Evolutionary conservation across 805 yeast species (phyloP).

Genomic region (Saturnispora bothae): DNA sequence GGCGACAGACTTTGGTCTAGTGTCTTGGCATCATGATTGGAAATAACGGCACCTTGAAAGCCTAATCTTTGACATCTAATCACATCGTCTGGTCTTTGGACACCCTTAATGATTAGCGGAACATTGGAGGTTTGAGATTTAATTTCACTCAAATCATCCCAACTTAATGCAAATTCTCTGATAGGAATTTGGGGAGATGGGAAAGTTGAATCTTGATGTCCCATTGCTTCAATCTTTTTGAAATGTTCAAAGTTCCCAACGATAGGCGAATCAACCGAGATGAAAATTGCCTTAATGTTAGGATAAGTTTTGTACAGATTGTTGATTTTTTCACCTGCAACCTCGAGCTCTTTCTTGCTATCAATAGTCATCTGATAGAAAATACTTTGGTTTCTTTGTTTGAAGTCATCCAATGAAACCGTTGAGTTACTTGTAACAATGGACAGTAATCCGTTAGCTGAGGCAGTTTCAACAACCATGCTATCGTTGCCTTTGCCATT

Average conservation of each 20-base stretch:
- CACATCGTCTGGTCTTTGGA: conserved; percentile 59
- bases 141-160: conserved; percentile 52
- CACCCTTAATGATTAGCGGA: conserved; percentile 49
- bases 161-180: conserved; percentile 27
- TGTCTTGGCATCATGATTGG: conserved; percentile 72
- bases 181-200: conserved; percentile 10
- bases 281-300: conserved; percentile 66
- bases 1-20: conserved; percentile 54
- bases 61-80: conserved; percentile 47
- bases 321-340: conserved; percentile 23
- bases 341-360: conserved; percentile 53
- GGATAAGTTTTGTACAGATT: conserved; percentile 14
- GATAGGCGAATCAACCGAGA: conserved; percentile 77
- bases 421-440: conserved; percentile 85
- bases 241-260: conserved; percentile 82
- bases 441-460: conserved; percentile 51
- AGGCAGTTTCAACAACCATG: conserved; percentile 67
- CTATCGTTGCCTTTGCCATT: conserved; percentile 73
- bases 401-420: conserved; percentile 68
- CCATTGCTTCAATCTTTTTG: conserved; percentile 56
- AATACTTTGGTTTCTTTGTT: conserved; percentile 48
- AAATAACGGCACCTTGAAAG: conserved; percentile 52
- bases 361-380: conserved; percentile 79
- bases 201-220: conserved; percentile 26
- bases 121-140: conserved; percentile 32